Base-by-base conservation (phyloP, 257 asterid species). In the Nicotiana otophora region DNA sequence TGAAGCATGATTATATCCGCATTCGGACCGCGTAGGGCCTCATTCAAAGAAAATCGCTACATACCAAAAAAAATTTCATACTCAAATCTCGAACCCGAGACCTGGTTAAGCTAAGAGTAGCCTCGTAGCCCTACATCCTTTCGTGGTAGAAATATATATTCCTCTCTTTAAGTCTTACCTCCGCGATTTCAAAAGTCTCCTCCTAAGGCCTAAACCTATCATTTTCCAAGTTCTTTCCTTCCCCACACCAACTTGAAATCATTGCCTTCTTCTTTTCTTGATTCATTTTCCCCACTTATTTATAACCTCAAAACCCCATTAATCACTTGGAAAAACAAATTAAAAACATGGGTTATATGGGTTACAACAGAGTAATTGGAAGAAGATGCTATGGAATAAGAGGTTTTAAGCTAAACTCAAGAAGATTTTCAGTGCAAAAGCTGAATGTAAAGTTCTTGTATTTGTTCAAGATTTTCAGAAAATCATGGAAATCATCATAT, bases 401-500 rank as follows among this genome's bases (percentile, higher is more conserved):
- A 84, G 92, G 92, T 10, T 85, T 88, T 79, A 84, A 88, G 78
- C 5, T 90, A 65, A 87, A 89, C 19, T 69, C 86, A 26, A 82
- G 88, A 61, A 85, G 84, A 70, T 85, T 89, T 87, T 87, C 90
- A 0, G 89, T 90, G 15, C 87, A 85, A 20, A 57, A 83, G 64
- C 11, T 90, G 2, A 84, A 86, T 0, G 74, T 87, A 1, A 90
- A 86, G 84, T 85, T 90, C 20, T 81, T 89, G 83, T 74, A 60
- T 69, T 26, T 90, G 53, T 54, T 87, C 81, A 89, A 80, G 57
- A 65, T 87, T 28, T 54, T 90, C 33, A 85, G 51, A 2, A 81
- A 84, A 34, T 78, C 77, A 86, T 74, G 82, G 63, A 70, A 68
- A 33, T 87, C 86, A 0, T 89, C 82, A 10, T 57, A 80, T 34